Conservation (phyloP, 805 yeast species). For the Kregervanrija pseudodelftensis region DNA sequence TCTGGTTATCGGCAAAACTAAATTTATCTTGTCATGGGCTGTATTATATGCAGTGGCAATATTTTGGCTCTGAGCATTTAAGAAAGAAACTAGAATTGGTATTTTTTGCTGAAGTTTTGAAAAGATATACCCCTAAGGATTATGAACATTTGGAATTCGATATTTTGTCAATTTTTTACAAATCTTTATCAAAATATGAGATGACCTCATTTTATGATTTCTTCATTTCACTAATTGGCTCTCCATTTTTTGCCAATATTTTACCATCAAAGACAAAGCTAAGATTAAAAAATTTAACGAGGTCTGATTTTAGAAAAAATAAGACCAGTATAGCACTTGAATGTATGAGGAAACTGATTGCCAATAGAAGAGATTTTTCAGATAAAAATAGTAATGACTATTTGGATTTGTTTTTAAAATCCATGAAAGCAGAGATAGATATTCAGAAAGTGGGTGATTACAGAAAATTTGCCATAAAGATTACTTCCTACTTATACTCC, state of each 20-base stretch:
- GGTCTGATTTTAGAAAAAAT: too few relatives aligned
- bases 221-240: too few relatives aligned
- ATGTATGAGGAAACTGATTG: too few relatives aligned
- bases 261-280: too few relatives aligned
- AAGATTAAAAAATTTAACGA: too few relatives aligned
- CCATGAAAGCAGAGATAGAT: too few relatives aligned
- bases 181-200: slow-evolving; percentile 1
- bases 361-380: too few relatives aligned
- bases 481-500: slow-evolving; percentile 19
- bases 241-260: too few relatives aligned
- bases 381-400: too few relatives aligned
- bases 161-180: slow-evolving; percentile 5
- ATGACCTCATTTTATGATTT: too few relatives aligned
- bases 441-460: neutral
- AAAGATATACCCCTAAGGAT: slow-evolving; percentile 8
- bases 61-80: slow-evolving; percentile 16
- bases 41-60: slow-evolving; percentile 24
- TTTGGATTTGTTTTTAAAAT: too few relatives aligned
- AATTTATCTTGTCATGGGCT: slow-evolving; percentile 15
- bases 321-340: too few relatives aligned
- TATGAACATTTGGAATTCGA: neutral
- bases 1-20: slow-evolving; percentile 11
- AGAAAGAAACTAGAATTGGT: slow-evolving; percentile 16
- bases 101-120: slow-evolving; percentile 17
- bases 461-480: slow-evolving; percentile 13